Evolutionary conservation across 2,329 filamentous ascomycete genomes (phyloP), one percentile per base, ranked within the genome.

Genomic region (Aspergillus hortae): DNA sequence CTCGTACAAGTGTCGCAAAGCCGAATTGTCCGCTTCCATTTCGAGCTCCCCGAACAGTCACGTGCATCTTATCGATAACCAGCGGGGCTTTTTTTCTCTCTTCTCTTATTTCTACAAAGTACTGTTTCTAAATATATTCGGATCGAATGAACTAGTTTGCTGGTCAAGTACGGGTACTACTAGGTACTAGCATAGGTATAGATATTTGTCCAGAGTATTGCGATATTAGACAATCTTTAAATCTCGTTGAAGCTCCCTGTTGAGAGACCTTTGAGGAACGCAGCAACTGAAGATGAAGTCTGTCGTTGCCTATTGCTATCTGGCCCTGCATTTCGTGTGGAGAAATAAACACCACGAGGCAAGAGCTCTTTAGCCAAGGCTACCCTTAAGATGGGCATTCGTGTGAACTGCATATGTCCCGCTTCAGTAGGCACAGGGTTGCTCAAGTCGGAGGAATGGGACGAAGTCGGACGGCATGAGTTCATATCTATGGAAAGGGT

Each of bases 1-100:
- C 44, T 52, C 19, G 46, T 33, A 49, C 45, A 51, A 51, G 55
- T 36, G 52, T 56, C 49, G 36, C 48, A 54, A 56, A 56, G 51
- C 56, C 49, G 52, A 60, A 60, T 54, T 54, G 53, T 55, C 60
- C 60, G 56, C 58, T 56, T 52, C 49, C 44, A 41, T 36, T 35
- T 53, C 46, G 33, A 56, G 55, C 55, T 53, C 40, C 42, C 46
- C 51, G 44, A 38, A 11, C 45, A 14, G 44, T 65, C 62, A 65
- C 63, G 63, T 67, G 63, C 6, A 32, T 35, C 23, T 56, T 65
- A 65, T 65, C 63, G 63, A 64, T 66, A 65, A 57, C 42, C 3
- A 44, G 17, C 48, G 49, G 48, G 43, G 48, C 48, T 6, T 42
- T 41, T 15, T 19, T 21, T 25, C 2, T 11, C 2, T 2, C 11